These are phyloP conservation scores for Lumnitzera littorea DNA, from an alignment of 345 rosid genomes.

Conservation along the genomic window DNA sequence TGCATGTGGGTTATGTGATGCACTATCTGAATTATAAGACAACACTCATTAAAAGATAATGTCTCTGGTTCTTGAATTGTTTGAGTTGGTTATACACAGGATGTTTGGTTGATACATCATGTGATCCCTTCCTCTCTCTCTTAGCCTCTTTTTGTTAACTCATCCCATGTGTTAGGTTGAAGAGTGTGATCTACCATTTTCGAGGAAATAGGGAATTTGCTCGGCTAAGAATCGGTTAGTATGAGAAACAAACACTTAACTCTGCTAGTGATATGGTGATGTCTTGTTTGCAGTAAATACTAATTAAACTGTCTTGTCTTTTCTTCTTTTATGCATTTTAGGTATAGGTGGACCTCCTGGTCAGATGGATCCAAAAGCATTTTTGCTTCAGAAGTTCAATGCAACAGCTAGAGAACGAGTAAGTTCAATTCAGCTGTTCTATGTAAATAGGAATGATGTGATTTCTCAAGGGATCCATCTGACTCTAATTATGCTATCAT, in stretches of 20 bases:
- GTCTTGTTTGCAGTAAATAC: too few relatives aligned
- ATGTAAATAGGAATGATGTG: too few relatives aligned
- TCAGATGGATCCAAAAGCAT: conserved; percentile 98
- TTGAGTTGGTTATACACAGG: too few relatives aligned
- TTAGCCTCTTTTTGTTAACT: not conserved
- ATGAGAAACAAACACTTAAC: not conserved
- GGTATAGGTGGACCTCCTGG: conserved; percentile 90
- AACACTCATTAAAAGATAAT: too few relatives aligned
- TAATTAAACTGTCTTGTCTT: not conserved
- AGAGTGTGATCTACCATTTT: conserved; percentile 66
- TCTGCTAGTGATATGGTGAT: too few relatives aligned
- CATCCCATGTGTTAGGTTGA: conserved; percentile 37
- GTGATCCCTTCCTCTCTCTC: not conserved
- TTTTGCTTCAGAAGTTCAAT: conserved; percentile 79
- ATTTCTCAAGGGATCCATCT: too few relatives aligned
- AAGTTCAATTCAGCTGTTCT: conserved; percentile 13
- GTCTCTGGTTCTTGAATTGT: too few relatives aligned
- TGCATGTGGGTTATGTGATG: too few relatives aligned
- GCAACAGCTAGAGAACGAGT: conserved; percentile 51
- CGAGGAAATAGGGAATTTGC: conserved; percentile 76
- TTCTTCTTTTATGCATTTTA: conserved; percentile 10
- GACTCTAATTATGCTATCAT: too few relatives aligned
- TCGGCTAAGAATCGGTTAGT: conserved; percentile 77
- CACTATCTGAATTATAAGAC: too few relatives aligned
- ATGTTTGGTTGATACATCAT: too few relatives aligned